Evolutionary conservation across 2,329 filamentous ascomycete genomes (phyloP), one percentile per base, ranked within the genome.

Genomic region (Clarireedia paspali): DNA sequence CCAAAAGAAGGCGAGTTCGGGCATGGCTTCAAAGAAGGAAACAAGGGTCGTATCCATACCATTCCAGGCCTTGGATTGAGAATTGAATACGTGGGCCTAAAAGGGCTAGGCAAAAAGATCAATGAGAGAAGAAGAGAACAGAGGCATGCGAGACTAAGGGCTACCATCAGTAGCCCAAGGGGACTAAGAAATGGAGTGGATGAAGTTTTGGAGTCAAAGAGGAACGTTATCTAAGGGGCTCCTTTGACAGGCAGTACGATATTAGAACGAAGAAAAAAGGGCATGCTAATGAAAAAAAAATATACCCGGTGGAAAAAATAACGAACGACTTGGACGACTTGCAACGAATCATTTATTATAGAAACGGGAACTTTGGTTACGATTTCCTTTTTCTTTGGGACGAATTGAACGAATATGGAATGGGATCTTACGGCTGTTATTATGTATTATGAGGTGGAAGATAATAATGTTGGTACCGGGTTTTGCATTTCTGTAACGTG

Each of bases 51-150:
- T 9, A 53, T 63, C 9, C 63, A 63, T 47, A 64, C 59, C 3
- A 66, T 69, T 53, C 64, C 67, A 39, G 66, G 66, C 12, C 26
- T 67, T 5, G 62, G 78, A 47, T 72, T 77, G 26, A 77, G 73
- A 55, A 65, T 83, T 9, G 79, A 77, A 52, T 76, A 76, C 55
- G 71, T 73, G 39, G 68, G 71, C 7, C 71, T 80, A 44, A 76
- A 77, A 46, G 79, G 77, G 26, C 68, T 85, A 3, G 75, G 78
- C 36, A 74, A 78, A 15, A 75, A 76, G 48, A 63, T 85, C 15
- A 83, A 79, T 64, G 83, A 86, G 63, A 75, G 75, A 60, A 73
- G 79, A 51, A 75, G 81, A 24, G 79, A 83, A 69, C 83, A 80
- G 70, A 73, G 83, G 51, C 78, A 76, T 23, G 74, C 79, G 57